A percentile compares a stretch with the other conserved stretches of the same genome.
Evolutionary conservation across 176 grass and related monocot species (phyloP).

Genomic region (Triticum timopheevii): DNA sequence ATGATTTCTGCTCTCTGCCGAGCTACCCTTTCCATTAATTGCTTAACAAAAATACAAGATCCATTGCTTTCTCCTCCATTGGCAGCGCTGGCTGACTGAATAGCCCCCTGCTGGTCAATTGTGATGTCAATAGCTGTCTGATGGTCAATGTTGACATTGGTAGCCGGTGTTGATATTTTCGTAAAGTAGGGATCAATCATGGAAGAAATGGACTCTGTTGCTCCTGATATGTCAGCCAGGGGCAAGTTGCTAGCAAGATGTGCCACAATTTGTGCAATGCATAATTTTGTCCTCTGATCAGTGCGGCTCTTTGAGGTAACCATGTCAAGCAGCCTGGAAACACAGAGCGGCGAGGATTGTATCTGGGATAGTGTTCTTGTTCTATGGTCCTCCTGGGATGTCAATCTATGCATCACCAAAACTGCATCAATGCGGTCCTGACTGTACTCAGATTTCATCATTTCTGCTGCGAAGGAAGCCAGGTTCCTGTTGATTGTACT

Average conservation of each 20-base stretch:
- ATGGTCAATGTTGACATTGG: background rate
- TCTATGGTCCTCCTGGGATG: background rate
- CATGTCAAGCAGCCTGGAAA: background rate
- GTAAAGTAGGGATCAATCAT: background rate
- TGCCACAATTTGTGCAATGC: background rate
- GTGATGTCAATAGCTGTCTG: background rate
- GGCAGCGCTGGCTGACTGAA: background rate
- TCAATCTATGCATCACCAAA: background rate
- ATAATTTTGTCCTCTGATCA: background rate
- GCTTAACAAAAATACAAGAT: too few relatives aligned
- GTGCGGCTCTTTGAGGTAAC: background rate
- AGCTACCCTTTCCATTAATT: too few relatives aligned
- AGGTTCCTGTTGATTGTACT: slow-evolving; percentile 9
- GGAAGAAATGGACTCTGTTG: background rate
- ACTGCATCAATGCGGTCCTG: background rate
- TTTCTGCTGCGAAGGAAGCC: background rate
- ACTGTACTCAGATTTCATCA: slow-evolving; percentile 10
- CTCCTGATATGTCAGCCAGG: background rate
- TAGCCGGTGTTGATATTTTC: background rate
- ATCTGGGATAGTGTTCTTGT: background rate
- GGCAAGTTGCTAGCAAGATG: background rate
- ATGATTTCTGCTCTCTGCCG: too few relatives aligned
- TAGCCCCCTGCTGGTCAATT: background rate
- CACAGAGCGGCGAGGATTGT: background rate
- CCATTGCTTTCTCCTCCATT: too few relatives aligned